Percentiles rank a stretch among this genome's conserved stretches.
Conservation (phyloP, 805 yeast species). For the Scheffersomyces ergatensis region DNA sequence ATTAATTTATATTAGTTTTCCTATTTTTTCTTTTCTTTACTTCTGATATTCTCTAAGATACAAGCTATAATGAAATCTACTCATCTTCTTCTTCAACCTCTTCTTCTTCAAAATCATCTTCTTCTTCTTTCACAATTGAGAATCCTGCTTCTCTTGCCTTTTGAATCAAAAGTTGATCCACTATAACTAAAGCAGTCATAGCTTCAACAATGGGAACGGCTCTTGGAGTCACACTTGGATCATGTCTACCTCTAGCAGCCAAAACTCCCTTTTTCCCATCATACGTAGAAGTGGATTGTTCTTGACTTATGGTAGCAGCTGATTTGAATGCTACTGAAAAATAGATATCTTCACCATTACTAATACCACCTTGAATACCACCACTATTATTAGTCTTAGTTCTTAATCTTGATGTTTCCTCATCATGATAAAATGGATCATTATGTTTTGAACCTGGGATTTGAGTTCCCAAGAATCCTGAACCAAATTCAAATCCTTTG, state of each 20-base stretch:
- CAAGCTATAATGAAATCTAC: too few species aligned
- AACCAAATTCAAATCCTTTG: constrained; percentile 96
- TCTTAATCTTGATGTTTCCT: constrained; percentile 61
- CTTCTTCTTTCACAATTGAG: not conserved
- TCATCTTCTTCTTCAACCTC: too few species aligned
- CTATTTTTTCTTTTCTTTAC: too few species aligned
- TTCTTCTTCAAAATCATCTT: too few species aligned
- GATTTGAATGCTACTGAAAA: constrained; percentile 97
- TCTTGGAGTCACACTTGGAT: constrained; percentile 97
- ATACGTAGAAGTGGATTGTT: constrained; percentile 84
- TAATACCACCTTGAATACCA: constrained; percentile 97
- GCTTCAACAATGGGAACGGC: constrained; percentile 98
- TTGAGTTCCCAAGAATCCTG: constrained; percentile 87
- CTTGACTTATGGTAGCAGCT: constrained; percentile 95
- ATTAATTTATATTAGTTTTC: too few species aligned
- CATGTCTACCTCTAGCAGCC: constrained; percentile 97
- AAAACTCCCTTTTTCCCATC: constrained; percentile 84
- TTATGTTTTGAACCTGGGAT: constrained; percentile 94
- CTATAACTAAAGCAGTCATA: constrained; percentile 93
- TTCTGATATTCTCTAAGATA: too few species aligned
- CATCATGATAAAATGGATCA: constrained; percentile 74
- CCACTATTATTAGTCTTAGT: constrained; percentile 92
- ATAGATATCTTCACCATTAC: constrained; percentile 93
- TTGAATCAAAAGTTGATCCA: constrained; percentile 83
- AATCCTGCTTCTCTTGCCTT: constrained; percentile 61